Evolutionary conservation across 352 stramenopile species (phyloP).

Genomic region (Phytopythium ostracodes): DNA sequence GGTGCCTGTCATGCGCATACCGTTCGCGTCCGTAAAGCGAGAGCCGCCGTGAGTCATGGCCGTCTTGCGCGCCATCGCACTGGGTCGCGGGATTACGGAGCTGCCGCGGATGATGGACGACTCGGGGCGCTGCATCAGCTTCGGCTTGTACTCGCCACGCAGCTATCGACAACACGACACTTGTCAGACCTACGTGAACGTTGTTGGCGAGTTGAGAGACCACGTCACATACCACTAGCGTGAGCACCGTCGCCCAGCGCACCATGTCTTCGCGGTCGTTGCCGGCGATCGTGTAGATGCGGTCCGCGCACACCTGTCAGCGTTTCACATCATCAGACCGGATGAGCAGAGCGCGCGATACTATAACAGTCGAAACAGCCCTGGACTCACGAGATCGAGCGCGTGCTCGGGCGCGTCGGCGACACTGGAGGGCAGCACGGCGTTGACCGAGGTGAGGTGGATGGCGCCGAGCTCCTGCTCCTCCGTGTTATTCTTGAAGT

Average conservation of each 20-base stretch:
- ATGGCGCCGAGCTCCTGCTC: constrained; percentile 87
- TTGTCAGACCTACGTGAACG: not conserved
- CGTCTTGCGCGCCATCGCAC: constrained; percentile 62
- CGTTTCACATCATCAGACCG: constrained; percentile 8
- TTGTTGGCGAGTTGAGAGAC: not conserved
- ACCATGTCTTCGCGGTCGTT: constrained; percentile 88
- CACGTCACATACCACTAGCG: constrained; percentile 53
- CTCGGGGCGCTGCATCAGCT: constrained; percentile 84
- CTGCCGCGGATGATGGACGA: constrained; percentile 85
- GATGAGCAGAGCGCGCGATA: not conserved
- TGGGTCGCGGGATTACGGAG: constrained; percentile 74
- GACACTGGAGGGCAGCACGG: constrained; percentile 85
- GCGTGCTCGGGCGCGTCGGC: constrained; percentile 81
- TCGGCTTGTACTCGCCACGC: constrained; percentile 85
- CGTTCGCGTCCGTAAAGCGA: constrained; percentile 75
- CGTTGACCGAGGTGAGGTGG: constrained; percentile 84
- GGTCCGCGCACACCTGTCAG: constrained; percentile 70
- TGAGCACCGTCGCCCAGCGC: constrained; percentile 84
- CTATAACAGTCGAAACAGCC: not conserved
- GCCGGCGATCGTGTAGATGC: constrained; percentile 85
- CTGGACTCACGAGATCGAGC: constrained; percentile 58
- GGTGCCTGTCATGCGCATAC: constrained; percentile 73
- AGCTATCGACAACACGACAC: constrained; percentile 24
- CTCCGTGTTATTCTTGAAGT: constrained; percentile 86
- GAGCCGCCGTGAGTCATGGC: constrained; percentile 49